Evolutionary conservation across 176 grass and related monocot species (phyloP).

Genomic region (Coix lacrymajobi): DNA sequence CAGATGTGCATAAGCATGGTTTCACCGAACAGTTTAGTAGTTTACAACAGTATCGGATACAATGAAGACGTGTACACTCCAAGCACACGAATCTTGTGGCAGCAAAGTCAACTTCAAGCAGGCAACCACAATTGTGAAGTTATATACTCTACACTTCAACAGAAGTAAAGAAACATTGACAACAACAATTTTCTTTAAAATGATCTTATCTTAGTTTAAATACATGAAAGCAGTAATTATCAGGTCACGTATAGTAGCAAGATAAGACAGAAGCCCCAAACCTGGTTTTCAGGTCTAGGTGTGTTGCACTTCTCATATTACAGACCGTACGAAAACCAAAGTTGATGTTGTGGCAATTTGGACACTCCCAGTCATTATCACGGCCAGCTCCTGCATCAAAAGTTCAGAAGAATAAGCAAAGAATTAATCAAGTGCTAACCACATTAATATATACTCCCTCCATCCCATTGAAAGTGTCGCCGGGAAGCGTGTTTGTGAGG

Average conservation of each 20-base stretch:
- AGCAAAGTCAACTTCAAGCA: slow-evolving; percentile 13
- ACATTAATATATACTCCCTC: not conserved
- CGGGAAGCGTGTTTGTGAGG: too few relatives aligned
- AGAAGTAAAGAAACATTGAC: not conserved
- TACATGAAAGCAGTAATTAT: not conserved
- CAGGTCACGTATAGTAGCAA: not conserved
- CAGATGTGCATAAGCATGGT: not conserved
- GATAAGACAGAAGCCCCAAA: slow-evolving; percentile 14
- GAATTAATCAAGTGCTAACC: not conserved
- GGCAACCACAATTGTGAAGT: not conserved
- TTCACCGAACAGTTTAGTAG: not conserved
- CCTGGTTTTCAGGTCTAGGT: slow-evolving; percentile 80
- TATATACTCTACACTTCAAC: not conserved
- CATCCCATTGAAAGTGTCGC: too few relatives aligned
- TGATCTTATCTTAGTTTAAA: not conserved
- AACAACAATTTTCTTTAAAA: not conserved
- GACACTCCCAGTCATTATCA: slow-evolving; percentile 89
- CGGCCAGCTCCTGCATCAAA: slow-evolving; percentile 57
- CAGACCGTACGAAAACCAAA: slow-evolving; percentile 79
- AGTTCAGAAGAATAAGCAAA: not conserved
- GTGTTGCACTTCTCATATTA: slow-evolving; percentile 92
- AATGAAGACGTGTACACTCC: not conserved
- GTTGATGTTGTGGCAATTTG: slow-evolving; percentile 78
- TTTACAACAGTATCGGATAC: not conserved
- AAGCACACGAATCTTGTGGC: not conserved